Conservation (phyloP, 176 grass and related monocot species). For the Carex scoparia region DNA sequence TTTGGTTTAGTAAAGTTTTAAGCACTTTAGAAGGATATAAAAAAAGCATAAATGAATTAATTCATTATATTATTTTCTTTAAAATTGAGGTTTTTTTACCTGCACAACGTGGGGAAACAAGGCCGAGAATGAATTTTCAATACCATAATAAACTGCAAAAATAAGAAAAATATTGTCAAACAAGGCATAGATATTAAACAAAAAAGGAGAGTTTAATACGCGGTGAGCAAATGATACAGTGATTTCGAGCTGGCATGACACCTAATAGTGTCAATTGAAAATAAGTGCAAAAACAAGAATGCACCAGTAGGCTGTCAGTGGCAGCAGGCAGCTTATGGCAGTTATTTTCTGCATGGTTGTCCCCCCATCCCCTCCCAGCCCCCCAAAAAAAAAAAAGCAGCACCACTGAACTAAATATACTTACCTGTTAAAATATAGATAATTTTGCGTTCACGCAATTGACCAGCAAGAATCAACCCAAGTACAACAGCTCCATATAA, state of each 20-base stretch:
- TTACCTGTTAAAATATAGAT: conserved; percentile 87
- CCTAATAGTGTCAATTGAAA: background rate
- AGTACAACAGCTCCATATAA: conserved; percentile 59
- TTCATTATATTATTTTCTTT: background rate
- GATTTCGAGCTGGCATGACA: background rate
- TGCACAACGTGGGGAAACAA: conserved; percentile 85
- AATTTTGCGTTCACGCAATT: conserved; percentile 73
- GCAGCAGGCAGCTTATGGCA: background rate
- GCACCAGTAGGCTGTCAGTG: background rate
- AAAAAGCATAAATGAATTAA: background rate
- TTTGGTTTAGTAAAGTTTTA: background rate
- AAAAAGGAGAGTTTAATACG: background rate
- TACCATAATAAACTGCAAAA: conserved; percentile 83
- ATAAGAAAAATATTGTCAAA: conserved; percentile 1
- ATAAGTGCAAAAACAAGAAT: background rate
- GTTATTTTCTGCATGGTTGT: background rate
- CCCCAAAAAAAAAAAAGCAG: background rate
- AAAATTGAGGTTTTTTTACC: conserved; percentile 28
- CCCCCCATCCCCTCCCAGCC: background rate
- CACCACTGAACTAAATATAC: background rate
- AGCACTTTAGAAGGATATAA: background rate
- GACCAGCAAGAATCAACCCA: conserved; percentile 75
- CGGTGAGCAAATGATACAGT: background rate
- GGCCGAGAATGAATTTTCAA: conserved; percentile 62
- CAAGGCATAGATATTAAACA: conserved; percentile 11